These are phyloP conservation scores for Fusarium subtropicale DNA, from an alignment of 2,329 filamentous ascomycete species.

Conservation along the genomic window DNA sequence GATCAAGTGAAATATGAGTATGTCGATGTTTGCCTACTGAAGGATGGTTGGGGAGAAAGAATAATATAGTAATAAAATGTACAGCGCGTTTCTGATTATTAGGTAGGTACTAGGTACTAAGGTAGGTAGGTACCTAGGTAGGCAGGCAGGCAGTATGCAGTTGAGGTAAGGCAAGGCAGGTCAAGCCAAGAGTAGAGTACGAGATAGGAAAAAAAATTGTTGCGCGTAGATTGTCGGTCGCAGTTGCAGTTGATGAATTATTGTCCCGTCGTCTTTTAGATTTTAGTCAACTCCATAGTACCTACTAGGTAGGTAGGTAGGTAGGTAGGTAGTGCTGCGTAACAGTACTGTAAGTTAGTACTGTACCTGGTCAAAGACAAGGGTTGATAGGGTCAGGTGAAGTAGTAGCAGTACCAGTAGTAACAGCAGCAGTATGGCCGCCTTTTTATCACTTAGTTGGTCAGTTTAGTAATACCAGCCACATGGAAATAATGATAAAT, in stretches of 20 bases:
- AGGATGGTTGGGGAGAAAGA: neutral
- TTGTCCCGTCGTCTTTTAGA: neutral
- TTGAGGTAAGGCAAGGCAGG: neutral
- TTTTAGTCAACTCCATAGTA: neutral
- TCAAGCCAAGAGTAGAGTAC: slow-evolving; percentile 2
- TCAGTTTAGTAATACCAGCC: neutral
- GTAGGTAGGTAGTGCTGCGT: neutral
- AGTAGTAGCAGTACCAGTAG: slow-evolving; percentile 1
- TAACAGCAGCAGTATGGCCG: slow-evolving; percentile 20
- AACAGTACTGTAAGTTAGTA: neutral
- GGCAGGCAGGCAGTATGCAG: neutral
- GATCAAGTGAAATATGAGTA: neutral
- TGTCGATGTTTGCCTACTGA: too few relatives aligned
- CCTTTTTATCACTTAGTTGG: neutral
- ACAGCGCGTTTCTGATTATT: slow-evolving; percentile 22
- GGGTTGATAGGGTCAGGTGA: neutral
- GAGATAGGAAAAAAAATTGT: neutral
- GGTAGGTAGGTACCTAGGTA: neutral
- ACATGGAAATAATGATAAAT: slow-evolving; percentile 13
- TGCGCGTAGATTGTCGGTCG: slow-evolving; percentile 32
- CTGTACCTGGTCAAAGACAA: neutral
- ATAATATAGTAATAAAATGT: neutral
- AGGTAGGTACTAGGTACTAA: too few relatives aligned
- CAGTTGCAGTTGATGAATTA: slow-evolving; percentile 34
- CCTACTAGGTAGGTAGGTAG: neutral